Base-by-base conservation (phyloP, 139 green algal genomes). In the Picochlorum sp. region DNA sequence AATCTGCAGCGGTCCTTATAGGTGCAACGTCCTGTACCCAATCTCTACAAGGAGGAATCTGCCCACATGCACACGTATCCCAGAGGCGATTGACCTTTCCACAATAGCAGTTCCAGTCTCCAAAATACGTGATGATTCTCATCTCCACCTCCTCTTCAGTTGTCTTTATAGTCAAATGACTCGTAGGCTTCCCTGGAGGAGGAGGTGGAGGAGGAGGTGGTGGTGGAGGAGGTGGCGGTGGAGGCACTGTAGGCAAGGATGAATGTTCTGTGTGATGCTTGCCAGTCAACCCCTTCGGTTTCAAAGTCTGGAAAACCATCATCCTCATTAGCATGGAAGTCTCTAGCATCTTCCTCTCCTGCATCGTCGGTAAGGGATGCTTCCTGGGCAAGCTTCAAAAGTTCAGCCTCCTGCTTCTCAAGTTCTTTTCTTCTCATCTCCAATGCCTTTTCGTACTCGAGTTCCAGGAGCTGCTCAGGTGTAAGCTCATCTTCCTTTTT, bases 361-460 rank as follows among this genome's bases (percentile, higher is more conserved):
- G 41, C 11, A 30, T 62, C 30, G 9, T 24, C 30, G 4, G 26
- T 45, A 28, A 87, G 57, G 45, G 61, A 78, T 1, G 72, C 78
- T 57, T 85, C 79, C 62, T 80, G 62, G 13, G 69, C 82, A 6
- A 44, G 45, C 23, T 63, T 55, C 20, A 89, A 79, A 23, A 81
- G 72, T 62, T 87, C 84, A 2, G 74, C 70, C 58, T 90, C 81
- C 30, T 37, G 24, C 34, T 45, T 38, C 37, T 85, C 80, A 23
- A 90, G 64, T 74, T 90, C 83, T 34, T 62, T 52, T 28, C 73
- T 72, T 45, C 84, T 73, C 58, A 64, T 51, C 73, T 90, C 83
- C 30, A 91, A 74, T 57, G 85, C 84, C 1, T 68, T 79, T 54
- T 90, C 84, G 49, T 80, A 80, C 54, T 79, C 69, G n/a, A 61